Conservation (phyloP, 176 grass and related monocot species). For the Rhynchospora breviuscula region DNA sequence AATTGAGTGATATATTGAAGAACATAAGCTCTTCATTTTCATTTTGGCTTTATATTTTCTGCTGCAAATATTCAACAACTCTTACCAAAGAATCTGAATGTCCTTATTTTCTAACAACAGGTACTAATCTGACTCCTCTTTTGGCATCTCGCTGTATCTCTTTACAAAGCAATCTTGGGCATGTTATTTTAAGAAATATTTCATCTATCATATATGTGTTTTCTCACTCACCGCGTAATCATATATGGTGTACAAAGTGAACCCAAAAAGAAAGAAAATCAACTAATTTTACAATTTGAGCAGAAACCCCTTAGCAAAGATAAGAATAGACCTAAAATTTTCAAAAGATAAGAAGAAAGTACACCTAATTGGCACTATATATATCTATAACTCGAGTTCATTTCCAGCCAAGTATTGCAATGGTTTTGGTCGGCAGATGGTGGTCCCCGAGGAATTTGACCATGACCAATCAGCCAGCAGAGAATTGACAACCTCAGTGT, state of each 20-base stretch:
- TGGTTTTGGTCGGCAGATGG: not conserved
- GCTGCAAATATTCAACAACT: not conserved
- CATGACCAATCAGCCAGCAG: constrained; percentile 32
- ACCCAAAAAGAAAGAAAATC: not conserved
- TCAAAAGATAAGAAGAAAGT: not conserved
- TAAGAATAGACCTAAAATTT: too few species aligned
- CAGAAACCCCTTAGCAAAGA: too few species aligned
- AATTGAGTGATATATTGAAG: not conserved
- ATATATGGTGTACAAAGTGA: not conserved
- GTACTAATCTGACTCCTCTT: not conserved
- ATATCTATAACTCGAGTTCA: not conserved
- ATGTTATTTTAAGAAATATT: not conserved
- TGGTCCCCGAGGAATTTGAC: constrained; percentile 3
- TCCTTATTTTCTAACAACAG: not conserved
- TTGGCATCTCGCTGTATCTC: too few species aligned
- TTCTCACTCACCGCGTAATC: not conserved
- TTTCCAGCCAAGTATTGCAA: constrained; percentile 21
- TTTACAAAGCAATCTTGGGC: not conserved
- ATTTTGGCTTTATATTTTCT: not conserved
- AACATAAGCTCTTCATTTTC: not conserved
- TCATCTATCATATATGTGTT: not conserved
- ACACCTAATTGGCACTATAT: not conserved
- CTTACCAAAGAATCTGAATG: not conserved
- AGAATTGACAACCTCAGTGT: constrained; percentile 11
- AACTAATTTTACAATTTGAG: not conserved